Evolutionary conservation across 805 yeast genomes (phyloP), one percentile per base, ranked within the genome.

Genomic region (Kodamaea jinghongensis): DNA sequence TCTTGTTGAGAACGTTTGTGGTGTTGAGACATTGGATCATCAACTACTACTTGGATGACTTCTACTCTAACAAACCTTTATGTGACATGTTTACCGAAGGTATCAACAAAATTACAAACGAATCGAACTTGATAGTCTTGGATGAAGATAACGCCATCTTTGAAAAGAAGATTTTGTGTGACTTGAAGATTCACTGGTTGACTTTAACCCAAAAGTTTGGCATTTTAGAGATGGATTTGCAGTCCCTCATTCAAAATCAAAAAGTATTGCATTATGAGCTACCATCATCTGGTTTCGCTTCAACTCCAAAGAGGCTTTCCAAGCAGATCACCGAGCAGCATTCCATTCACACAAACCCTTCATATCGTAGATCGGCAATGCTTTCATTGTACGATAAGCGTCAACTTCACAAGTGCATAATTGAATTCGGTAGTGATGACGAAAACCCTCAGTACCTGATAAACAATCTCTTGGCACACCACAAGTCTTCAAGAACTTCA

Each of bases 21-120:
- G 81, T 85, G 20, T 51, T 93, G 31, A 76, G 97, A 53, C 96
- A 87, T 64, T 91, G 98, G 96, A 59, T 91, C 13, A 62, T 86
- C 43, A 91, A 90, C 60, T 90, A 86, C 58, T 93, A 88, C 52
- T 73, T 79, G 30, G 91, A 86, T 55, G 98, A 93, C 60, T 93
- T 70, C 44, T 62, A 59, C 35, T 36, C 55, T 11, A 59, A 67
- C 46, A 40, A 41, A 4, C 40, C 46, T 22, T 48, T 70, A 25
- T 65, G 75, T 45, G 70, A 69, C 36, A 27, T 42, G 13, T 67
- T 90, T 56, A 65, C 83, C 17, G 61, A 75, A 11, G 70, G 76
- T 34, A 50, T 63, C 14, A 67, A 72, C 39, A 60, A 83, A 25
- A 49, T 67, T 26, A 54, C 63, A 12, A 39, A 38, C 17, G 52